Evolutionary conservation across 148 eudicot genomes (phyloP), one percentile per base, ranked within the genome.

Genomic region (Silene latifolia): DNA sequence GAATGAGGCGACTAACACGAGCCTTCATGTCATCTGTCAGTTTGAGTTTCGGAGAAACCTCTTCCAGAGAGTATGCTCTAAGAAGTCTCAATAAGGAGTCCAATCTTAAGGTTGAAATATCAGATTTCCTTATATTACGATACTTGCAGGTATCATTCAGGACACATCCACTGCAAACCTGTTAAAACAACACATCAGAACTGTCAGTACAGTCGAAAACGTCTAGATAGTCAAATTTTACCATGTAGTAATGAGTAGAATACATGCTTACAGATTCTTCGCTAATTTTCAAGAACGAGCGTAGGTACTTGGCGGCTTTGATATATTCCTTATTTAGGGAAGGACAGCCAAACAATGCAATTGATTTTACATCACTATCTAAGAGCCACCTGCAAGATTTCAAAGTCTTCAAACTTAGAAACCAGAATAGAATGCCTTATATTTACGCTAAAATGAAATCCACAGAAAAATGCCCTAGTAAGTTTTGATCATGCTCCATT

Each of bases 301-400:
- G 93, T 78, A 90, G 69, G 3, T 81, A 80, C 76, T 92, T 92
- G 61, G 97, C 96, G 69, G 88, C 80, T 68, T 83, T 78, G 32
- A 88, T 77, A 47, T 60, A 81, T 83, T 82, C 86, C 82, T 68
- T 85, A 47, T 72, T 79, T 39, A 79, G 74, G 25, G 96, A 90
- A 66, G 97, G 97, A 47, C 97, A 92, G 62, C 97, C 97, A 62
- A 88, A 90, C 59, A 78, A 59, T 57, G 97, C 96, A 54, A 92
- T 76, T 54, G 82, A 81, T 85, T 86, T 90, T 86, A 87, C 60
- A 67, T 92, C 93, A 72, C 93, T 82, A 39, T 85, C 91, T 3
- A 91, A 81, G 51, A 92, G 75, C 97, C 95, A 90, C 80, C 97
- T 92, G 82, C 56, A 54, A 72, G 46, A n/a, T 48, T 48, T 48